phyloP scores from a whole-genome alignment of 192 early-diverging fungal genomes.

The Backusella luteola region DNA sequence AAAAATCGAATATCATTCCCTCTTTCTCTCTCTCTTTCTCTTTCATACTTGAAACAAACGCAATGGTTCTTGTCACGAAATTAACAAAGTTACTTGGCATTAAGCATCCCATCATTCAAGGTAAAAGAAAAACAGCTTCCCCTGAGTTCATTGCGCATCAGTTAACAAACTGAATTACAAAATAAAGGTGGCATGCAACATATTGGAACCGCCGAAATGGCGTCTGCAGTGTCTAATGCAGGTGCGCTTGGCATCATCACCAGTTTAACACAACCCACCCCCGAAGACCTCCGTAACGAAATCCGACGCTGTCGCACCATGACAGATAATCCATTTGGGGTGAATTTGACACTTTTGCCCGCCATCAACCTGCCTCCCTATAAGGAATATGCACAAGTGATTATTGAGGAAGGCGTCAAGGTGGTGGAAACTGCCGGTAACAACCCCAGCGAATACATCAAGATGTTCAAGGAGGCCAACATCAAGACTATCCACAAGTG shows the following conservation, averaged over 20 bases:
- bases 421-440: conserved; percentile 85
- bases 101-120: conserved; percentile 71
- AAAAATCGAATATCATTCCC: not conserved
- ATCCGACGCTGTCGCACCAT: conserved; percentile 69
- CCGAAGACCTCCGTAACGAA: conserved; percentile 65
- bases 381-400: conserved; percentile 65
- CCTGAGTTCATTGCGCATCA: not conserved
- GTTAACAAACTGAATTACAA: not conserved
- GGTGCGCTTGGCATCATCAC: conserved; percentile 74
- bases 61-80: conserved; percentile 61
- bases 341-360: conserved; percentile 78
- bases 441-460: conserved; percentile 73
- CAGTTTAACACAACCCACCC: conserved; percentile 78
- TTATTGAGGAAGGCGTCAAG: conserved; percentile 74
- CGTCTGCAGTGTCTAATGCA: conserved; percentile 75
- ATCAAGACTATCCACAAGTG: conserved; percentile 78
- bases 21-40: not conserved
- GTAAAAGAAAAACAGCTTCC: conserved; percentile 24
- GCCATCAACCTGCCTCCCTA: conserved; percentile 79
- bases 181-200: conserved; percentile 61
- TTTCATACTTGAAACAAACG: not conserved
- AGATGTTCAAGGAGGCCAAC: conserved; percentile 67
- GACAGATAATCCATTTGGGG: conserved; percentile 80
- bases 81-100: conserved; percentile 68
- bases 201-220: conserved; percentile 58